These are phyloP conservation scores for Cryptococcus sp. DNA, from an alignment of 1,284 basidiomycete species.

Conservation along the genomic window DNA sequence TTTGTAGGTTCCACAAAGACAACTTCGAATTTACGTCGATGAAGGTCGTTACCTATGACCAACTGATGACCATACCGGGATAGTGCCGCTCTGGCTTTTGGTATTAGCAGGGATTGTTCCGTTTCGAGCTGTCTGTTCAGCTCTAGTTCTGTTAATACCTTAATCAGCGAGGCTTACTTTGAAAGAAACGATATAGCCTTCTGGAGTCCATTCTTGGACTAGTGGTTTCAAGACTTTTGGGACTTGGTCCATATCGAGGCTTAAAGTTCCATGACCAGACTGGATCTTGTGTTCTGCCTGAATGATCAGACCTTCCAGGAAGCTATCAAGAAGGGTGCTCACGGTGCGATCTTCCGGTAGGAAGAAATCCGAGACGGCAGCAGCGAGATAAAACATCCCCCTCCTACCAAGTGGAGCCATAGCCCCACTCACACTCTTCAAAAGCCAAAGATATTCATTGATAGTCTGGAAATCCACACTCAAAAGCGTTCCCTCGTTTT, in stretches of 20 bases:
- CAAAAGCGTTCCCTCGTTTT: constrained; percentile 67
- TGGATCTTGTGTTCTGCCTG: constrained; percentile 98
- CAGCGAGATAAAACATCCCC: constrained; percentile 93
- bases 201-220: constrained; percentile 87
- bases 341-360: constrained; percentile 85
- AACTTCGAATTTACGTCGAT: constrained; percentile 83
- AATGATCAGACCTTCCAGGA: no score
- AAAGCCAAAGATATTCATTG: constrained; percentile 91
- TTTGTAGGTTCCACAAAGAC: constrained; percentile 64
- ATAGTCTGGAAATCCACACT: constrained; percentile 90
- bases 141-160: no score
- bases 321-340: constrained; percentile 36
- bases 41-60: constrained; percentile 91
- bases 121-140: constrained; percentile 76
- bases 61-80: constrained; percentile 95
- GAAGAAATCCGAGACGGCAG: constrained; percentile 97
- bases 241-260: constrained; percentile 97
- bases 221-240: constrained; percentile 91
- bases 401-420: constrained; percentile 61
- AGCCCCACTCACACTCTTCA: constrained; percentile 67
- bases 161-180: constrained; percentile 62
- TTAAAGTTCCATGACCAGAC: constrained; percentile 84
- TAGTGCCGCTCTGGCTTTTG: constrained; percentile 82
- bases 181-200: constrained; percentile 92
- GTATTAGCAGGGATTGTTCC: constrained; percentile 73